These are phyloP conservation scores for Lecanicillium sp. DNA, from an alignment of 2,329 filamentous ascomycete genomes.

Conservation along the genomic window DNA sequence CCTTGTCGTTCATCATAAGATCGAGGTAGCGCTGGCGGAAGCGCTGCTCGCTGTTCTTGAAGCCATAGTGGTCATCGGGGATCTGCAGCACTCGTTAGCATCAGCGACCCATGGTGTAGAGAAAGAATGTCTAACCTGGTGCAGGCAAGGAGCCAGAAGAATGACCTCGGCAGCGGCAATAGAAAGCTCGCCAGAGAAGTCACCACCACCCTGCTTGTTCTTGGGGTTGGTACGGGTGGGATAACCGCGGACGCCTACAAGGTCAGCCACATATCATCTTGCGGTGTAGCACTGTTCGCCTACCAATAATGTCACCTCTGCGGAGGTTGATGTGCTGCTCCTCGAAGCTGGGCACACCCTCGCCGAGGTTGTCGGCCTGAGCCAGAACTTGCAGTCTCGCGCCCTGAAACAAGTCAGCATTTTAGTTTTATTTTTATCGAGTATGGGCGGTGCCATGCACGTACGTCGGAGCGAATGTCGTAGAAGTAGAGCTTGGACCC, in stretches of 20 bases:
- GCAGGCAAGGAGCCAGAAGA: conserved; percentile 83
- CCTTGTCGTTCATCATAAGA: conserved; percentile 90
- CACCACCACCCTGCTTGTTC: conserved; percentile 72
- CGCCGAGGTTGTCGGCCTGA: conserved; percentile 70
- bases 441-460: conserved; percentile 2
- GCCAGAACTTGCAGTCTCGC: conserved; percentile 85
- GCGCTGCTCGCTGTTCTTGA: conserved; percentile 91
- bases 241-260: conserved; percentile 19
- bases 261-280: conserved; percentile 15
- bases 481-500: conserved; percentile 89
- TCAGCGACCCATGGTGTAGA: not conserved
- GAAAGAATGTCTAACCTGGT: conserved; percentile 51
- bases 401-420: conserved; percentile 25
- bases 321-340: conserved; percentile 85
- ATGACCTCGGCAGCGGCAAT: conserved; percentile 85
- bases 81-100: conserved; percentile 21
- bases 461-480: conserved; percentile 44
- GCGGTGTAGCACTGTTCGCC: not conserved
- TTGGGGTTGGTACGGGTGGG: conserved; percentile 69
- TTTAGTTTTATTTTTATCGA: not conserved
- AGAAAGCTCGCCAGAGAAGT: conserved; percentile 67
- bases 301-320: conserved; percentile 84
- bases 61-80: conserved; percentile 84
- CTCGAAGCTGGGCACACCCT: conserved; percentile 62
- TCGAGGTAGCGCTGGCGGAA: conserved; percentile 93